Evolutionary conservation across 140 eudicot species (phyloP).

Genomic region (Flaveria floridana): DNA sequence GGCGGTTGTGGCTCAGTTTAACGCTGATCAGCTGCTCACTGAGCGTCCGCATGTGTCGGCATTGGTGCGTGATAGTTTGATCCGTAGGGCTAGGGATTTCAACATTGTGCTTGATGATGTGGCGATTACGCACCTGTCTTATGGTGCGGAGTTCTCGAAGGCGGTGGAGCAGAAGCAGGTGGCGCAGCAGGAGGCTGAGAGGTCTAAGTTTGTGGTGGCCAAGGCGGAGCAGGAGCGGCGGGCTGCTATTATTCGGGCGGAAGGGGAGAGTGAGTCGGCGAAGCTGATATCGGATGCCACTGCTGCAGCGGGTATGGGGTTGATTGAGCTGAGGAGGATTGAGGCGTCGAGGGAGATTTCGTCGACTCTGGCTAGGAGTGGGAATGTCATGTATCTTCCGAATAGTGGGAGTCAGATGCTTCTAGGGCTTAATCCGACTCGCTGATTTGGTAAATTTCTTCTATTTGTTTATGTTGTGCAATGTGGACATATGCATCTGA

Average conservation of each 20-base stretch:
- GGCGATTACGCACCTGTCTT: slow-evolving; percentile 81
- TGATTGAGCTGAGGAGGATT: slow-evolving; percentile 89
- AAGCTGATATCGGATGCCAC: slow-evolving; percentile 87
- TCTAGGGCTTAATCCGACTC: slow-evolving; percentile 59
- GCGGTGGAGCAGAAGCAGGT: slow-evolving; percentile 96
- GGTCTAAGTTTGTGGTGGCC: slow-evolving; percentile 73
- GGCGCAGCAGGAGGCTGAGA: slow-evolving; percentile 94
- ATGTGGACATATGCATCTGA: neutral
- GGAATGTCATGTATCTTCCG: slow-evolving; percentile 69
- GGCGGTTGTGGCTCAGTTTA: slow-evolving; percentile 88
- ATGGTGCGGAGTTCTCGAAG: slow-evolving; percentile 76
- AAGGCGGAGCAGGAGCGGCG: slow-evolving; percentile 86
- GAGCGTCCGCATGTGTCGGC: slow-evolving; percentile 79
- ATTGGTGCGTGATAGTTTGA: slow-evolving; percentile 68
- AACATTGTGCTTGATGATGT: slow-evolving; percentile 86
- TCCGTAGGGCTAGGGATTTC: slow-evolving; percentile 73
- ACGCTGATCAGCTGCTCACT: slow-evolving; percentile 87
- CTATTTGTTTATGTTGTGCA: neutral
- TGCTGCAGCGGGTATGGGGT: slow-evolving; percentile 66
- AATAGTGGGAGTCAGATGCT: slow-evolving; percentile 56
- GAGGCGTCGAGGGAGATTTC: slow-evolving; percentile 82
- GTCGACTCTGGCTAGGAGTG: slow-evolving; percentile 46
- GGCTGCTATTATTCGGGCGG: slow-evolving; percentile 82
- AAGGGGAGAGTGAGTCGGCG: slow-evolving; percentile 89
- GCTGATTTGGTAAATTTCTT: slow-evolving; percentile 43